phyloP scores from a whole-genome alignment of 768 basidiomycete genomes.

The Epithele typhae region DNA sequence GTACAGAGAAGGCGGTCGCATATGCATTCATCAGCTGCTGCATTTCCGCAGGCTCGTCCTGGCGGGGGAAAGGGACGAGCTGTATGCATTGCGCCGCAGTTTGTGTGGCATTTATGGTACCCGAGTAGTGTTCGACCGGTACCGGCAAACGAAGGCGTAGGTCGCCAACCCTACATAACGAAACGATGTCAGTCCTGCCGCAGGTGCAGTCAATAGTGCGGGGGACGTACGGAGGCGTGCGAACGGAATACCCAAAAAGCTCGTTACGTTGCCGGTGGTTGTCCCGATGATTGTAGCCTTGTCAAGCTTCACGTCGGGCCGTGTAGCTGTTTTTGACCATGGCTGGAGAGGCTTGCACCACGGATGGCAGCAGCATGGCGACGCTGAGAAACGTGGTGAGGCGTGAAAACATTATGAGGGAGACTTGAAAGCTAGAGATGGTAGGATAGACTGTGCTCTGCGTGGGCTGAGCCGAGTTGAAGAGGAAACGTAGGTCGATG shows the following conservation, averaged over 20 bases:
- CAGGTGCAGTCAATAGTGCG: no score
- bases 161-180: neutral
- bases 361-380: no score
- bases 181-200: neutral
- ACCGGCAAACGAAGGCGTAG: neutral
- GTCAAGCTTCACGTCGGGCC: slow-evolving; percentile 1
- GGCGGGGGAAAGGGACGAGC: neutral
- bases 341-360: no score
- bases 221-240: slow-evolving; percentile 2
- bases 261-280: neutral
- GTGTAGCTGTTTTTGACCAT: no score
- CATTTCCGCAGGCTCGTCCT: neutral
- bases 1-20: neutral
- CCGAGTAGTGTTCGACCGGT: neutral
- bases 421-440: no score
- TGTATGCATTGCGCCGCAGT: neutral
- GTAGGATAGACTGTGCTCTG: no score
- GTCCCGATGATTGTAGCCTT: neutral
- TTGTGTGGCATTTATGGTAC: neutral
- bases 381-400: no score
- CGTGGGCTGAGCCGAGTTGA: no score
- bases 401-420: no score
- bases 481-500: no score
- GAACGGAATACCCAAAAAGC: slow-evolving; percentile 3
- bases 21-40: neutral